A percentile compares a stretch with the other conserved stretches of the same genome.
Evolutionary conservation across 2,329 filamentous ascomycete species (phyloP).

Genomic region (Huntiella decipiens): DNA sequence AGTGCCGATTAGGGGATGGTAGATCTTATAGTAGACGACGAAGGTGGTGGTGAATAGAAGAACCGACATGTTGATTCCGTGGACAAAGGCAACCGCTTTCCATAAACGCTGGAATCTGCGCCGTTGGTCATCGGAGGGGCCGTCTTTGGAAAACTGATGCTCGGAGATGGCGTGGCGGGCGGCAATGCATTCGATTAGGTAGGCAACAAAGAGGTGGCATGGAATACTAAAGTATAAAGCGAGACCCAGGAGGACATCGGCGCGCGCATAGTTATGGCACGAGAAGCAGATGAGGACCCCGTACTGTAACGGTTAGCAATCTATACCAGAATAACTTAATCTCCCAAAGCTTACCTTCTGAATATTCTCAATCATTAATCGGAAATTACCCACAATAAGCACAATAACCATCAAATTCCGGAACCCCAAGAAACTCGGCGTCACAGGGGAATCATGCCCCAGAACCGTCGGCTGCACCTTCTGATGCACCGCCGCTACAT

Average conservation of each 20-base stretch:
- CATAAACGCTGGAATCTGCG: conserved; percentile 56
- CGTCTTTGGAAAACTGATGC: conserved; percentile 21
- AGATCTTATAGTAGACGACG: conserved; percentile 76
- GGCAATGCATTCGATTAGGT: conserved; percentile 70
- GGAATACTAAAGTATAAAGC: conserved; percentile 75
- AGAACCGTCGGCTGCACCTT: conserved; percentile 55
- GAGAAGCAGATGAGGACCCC: conserved; percentile 82
- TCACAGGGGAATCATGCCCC: conserved; percentile 56
- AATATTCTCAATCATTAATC: conserved; percentile 90
- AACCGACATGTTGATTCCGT: conserved; percentile 65
- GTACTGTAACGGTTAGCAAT: conserved; percentile 39
- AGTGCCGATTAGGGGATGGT: conserved; percentile 86
- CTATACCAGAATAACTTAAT: background rate
- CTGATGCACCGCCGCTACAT: conserved; percentile 75
- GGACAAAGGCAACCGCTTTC: conserved; percentile 60
- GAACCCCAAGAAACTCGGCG: conserved; percentile 82
- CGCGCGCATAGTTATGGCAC: conserved; percentile 69
- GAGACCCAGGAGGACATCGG: conserved; percentile 58
- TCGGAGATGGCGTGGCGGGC: conserved; percentile 52
- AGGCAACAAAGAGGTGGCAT: conserved; percentile 76
- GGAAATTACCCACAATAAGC: conserved; percentile 77
- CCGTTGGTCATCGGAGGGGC: conserved; percentile 36
- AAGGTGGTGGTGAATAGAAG: conserved; percentile 65
- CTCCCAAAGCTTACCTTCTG: conserved; percentile 48
- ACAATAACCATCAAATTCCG: conserved; percentile 93